Evolutionary conservation across 2,329 filamentous ascomycete genomes (phyloP), one percentile per base, ranked within the genome.

Genomic region (Ceratocystis colombiana): DNA sequence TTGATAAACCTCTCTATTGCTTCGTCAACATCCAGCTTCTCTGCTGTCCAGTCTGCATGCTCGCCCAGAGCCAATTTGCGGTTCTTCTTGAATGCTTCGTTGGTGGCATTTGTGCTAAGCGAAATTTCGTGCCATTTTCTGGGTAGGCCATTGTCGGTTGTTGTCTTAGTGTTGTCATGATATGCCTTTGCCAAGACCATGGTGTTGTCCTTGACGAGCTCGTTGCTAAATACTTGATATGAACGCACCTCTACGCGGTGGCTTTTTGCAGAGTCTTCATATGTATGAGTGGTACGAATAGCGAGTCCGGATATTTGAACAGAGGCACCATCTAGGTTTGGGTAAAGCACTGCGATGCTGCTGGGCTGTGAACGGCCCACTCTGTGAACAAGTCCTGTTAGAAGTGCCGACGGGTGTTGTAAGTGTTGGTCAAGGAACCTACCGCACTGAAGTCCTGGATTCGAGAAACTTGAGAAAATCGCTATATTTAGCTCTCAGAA

Each of bases 401-500:
- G 55, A 33, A 4, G 37, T 59, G 28, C n/a, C 5, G 8, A 59
- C 12, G 3, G 33, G 7, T 28, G 17, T 6, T 28, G 17, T 17
- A 57, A 57, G 22, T 53, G 7, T 3, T 10, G 20, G 28, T 7
- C 4, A 59, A 20, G 17, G 37, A 41, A 59, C 55, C n/a, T 7
- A 59, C 55, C 17, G 55, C 12, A 59, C 55, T 17, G 28, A 59
- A 28, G 33, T 15, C 28, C 22, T 59, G 20, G 48, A 25, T 5
- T 61, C 17, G 17, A 66, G 61, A n/a, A 62, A 66, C 17, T 57
- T 63, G 30, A 53, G 15, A 48, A 66, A 66, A 25, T 37, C 25
- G 1, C 65, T 8, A 30, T 66, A 50, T 17, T 50, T 53, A 20
- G 45, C 5, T 20, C 44, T 50, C 33, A 66, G 41, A 17, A 46